Evolutionary conservation across 1,284 basidiomycete genomes (phyloP).

Genomic region (Cutaneotrichosporon sp.): DNA sequence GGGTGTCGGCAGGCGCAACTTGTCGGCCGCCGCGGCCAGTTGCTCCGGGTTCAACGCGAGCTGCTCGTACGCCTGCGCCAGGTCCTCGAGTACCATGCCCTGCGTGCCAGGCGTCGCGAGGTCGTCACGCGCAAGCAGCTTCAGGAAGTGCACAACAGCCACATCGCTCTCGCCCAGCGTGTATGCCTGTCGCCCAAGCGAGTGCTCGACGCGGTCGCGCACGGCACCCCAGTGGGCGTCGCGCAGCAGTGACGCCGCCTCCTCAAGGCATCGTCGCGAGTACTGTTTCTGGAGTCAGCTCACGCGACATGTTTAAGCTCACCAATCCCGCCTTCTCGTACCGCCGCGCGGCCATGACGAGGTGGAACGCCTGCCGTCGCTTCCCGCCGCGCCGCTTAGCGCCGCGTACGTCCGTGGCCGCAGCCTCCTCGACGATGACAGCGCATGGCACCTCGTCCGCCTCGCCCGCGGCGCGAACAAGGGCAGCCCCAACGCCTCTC

Average conservation of each 20-base stretch:
- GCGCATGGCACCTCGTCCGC: constrained; percentile 57
- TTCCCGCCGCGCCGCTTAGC: constrained; percentile 34
- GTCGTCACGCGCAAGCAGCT: constrained; percentile 48
- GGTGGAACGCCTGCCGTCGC: constrained; percentile 55
- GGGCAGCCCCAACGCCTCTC: constrained; percentile 41
- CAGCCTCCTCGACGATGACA: constrained; percentile 58
- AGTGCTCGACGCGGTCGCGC: constrained; percentile 56
- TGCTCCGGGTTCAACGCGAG: constrained; percentile 38
- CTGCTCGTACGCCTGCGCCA: constrained; percentile 56
- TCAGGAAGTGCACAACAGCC: constrained; percentile 55
- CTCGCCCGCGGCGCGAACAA: constrained; percentile 51
- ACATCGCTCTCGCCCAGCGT: constrained; percentile 55
- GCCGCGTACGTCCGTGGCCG: constrained; percentile 51
- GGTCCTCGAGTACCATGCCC: constrained; percentile 54
- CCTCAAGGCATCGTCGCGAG: constrained; percentile 52
- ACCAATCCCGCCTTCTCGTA: constrained; percentile 59
- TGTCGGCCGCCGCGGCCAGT: constrained; percentile 31
- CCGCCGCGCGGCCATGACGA: constrained; percentile 56
- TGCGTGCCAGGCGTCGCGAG: constrained; percentile 40
- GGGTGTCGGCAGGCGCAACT: constrained; percentile 41
- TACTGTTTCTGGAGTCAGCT: constrained; percentile 50
- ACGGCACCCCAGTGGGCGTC: constrained; percentile 53
- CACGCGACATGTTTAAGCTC: constrained; percentile 24
- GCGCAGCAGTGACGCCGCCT: constrained; percentile 49
- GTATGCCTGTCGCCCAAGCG: constrained; percentile 58